These are phyloP conservation scores for Knoxia roxburghii DNA, from an alignment of 257 asterid genomes.

Conservation along the genomic window DNA sequence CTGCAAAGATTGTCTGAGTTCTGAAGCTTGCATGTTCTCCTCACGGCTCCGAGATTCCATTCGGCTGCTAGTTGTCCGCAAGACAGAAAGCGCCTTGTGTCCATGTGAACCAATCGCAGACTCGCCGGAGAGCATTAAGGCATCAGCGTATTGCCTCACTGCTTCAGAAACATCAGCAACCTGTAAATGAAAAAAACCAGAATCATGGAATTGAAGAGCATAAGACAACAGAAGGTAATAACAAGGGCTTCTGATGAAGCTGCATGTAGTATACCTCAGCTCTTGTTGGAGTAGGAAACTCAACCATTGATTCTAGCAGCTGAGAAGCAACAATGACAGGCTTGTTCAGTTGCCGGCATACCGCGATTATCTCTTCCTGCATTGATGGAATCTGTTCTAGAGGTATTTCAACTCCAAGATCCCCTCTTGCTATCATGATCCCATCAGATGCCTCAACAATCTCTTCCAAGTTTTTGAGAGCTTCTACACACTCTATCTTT, in stretches of 20 bases:
- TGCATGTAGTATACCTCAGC: conserved; percentile 59
- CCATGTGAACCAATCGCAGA: conserved; percentile 78
- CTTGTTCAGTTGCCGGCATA: conserved; percentile 75
- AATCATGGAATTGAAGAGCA: neutral
- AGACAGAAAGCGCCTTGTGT: conserved; percentile 63
- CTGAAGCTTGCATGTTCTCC: conserved; percentile 46
- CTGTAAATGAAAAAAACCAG: conserved; percentile 15
- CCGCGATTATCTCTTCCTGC: conserved; percentile 50
- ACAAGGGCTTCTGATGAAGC: neutral
- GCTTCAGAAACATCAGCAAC: conserved; percentile 94
- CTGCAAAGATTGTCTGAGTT: conserved; percentile 42
- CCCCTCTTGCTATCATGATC: conserved; percentile 93
- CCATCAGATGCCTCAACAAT: conserved; percentile 75
- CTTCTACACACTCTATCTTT: conserved; percentile 70
- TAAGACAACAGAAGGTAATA: neutral
- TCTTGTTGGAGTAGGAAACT: conserved; percentile 81
- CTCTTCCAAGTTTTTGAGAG: conserved; percentile 59
- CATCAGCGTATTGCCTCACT: conserved; percentile 81
- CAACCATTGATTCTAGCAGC: conserved; percentile 83
- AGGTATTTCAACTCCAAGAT: conserved; percentile 88
- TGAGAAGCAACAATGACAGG: conserved; percentile 86
- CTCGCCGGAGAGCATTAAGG: conserved; percentile 85
- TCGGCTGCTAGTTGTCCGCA: conserved; percentile 61
- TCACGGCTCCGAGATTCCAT: conserved; percentile 76
- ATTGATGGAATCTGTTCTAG: conserved; percentile 76